Conservation (phyloP, 2,329 filamentous ascomycete species). For the Penicillium sp. region DNA sequence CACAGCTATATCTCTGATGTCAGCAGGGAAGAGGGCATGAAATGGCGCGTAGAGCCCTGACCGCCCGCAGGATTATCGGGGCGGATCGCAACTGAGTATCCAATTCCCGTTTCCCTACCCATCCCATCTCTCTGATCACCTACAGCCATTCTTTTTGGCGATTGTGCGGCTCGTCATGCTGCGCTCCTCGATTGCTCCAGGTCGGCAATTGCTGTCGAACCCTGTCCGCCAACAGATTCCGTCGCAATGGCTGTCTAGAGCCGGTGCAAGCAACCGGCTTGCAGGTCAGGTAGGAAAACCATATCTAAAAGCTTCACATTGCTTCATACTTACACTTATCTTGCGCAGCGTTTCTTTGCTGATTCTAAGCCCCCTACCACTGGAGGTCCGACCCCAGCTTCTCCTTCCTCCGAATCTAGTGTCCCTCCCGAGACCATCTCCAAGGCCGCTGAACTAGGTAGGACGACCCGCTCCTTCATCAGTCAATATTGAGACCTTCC, state of each 20-base stretch:
- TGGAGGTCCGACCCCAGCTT: slow-evolving; percentile 44
- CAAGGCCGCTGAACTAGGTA: slow-evolving; percentile 39
- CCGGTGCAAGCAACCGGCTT: slow-evolving; percentile 39
- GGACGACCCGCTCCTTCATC: slow-evolving; percentile 14
- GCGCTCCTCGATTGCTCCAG: slow-evolving; percentile 53
- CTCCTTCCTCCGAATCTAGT: slow-evolving; percentile 47
- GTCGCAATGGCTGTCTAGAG: slow-evolving; percentile 46
- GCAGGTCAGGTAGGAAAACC: slow-evolving; percentile 42
- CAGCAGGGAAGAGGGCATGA: not conserved
- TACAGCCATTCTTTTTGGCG: slow-evolving; percentile 27
- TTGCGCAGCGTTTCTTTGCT: slow-evolving; percentile 51
- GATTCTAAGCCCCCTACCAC: slow-evolving; percentile 44
- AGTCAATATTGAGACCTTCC: slow-evolving; percentile 3
- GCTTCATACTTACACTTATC: slow-evolving; percentile 27
- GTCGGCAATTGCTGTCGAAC: slow-evolving; percentile 45
- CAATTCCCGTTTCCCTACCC: slow-evolving; percentile 34
- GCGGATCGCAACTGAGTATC: slow-evolving; percentile 41
- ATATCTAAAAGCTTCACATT: slow-evolving; percentile 7
- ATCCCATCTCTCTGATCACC: slow-evolving; percentile 27
- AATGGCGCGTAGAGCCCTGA: slow-evolving; percentile 24
- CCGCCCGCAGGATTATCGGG: slow-evolving; percentile 36
- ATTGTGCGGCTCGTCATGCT: slow-evolving; percentile 54
- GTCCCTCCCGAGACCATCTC: slow-evolving; percentile 52
- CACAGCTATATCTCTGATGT: slow-evolving; percentile 2
- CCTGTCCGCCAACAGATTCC: slow-evolving; percentile 38